These are phyloP conservation scores for Chlamydomonas urium DNA, from an alignment of 139 green algal genomes.

Conservation along the genomic window DNA sequence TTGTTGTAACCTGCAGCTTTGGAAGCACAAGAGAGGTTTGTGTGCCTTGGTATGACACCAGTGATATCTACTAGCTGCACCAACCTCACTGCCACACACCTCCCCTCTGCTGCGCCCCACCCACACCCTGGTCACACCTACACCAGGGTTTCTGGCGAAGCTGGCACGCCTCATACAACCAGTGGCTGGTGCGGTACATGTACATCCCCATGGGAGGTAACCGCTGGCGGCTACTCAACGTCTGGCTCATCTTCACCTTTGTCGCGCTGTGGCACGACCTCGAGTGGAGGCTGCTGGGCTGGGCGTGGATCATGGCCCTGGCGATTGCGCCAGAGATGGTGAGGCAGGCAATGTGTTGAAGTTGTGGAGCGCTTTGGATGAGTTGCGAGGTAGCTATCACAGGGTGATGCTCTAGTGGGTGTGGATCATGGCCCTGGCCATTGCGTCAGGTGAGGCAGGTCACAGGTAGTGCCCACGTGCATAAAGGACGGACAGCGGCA, in stretches of 20 bases:
- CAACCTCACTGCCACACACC: not conserved
- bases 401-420: conserved; percentile 74
- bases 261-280: conserved; percentile 95
- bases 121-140: not conserved
- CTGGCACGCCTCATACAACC: conserved; percentile 93
- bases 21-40: not conserved
- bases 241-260: conserved; percentile 95
- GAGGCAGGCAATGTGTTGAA: too few species aligned
- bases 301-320: conserved; percentile 77
- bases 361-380: too few species aligned
- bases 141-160: conserved; percentile 83
- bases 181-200: conserved; percentile 88
- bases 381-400: too few species aligned
- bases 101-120: not conserved
- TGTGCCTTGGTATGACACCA: too few species aligned
- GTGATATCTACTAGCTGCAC: too few species aligned
- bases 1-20: not conserved
- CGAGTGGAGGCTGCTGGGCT: conserved; percentile 73
- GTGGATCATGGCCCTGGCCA: conserved; percentile 69
- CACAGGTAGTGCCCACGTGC: too few species aligned
- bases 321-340: conserved; percentile 71
- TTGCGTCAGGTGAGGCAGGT: too few species aligned
- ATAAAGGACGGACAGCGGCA: too few species aligned
- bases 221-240: conserved; percentile 47
- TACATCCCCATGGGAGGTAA: conserved; percentile 88